Evolutionary conservation across 225 moss, liverwort and hornwort species (phyloP).

Genomic region (Sphagnum tenellum): DNA sequence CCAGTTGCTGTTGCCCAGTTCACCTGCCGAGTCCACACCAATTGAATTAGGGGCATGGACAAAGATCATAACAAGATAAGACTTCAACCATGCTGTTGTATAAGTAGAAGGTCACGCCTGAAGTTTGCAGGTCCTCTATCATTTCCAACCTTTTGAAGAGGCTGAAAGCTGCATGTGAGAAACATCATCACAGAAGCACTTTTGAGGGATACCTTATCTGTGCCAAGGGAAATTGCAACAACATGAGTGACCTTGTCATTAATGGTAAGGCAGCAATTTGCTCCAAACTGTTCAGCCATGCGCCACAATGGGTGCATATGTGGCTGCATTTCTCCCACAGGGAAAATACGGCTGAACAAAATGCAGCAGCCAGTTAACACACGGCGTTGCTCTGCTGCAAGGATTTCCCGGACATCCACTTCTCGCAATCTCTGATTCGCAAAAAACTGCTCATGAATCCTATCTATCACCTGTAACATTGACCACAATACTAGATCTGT

Average conservation of each 20-base stretch:
- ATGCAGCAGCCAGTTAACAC: slow-evolving; percentile 81
- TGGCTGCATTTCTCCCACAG: slow-evolving; percentile 84
- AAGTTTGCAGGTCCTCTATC: neutral
- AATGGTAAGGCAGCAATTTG: slow-evolving; percentile 68
- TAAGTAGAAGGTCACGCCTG: no score
- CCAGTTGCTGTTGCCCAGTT: slow-evolving; percentile 98
- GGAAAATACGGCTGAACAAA: slow-evolving; percentile 92
- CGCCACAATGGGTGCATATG: slow-evolving; percentile 91
- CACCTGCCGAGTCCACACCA: slow-evolving; percentile 52
- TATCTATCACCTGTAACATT: slow-evolving; percentile 73
- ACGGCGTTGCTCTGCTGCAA: slow-evolving; percentile 73
- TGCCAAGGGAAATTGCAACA: slow-evolving; percentile 95
- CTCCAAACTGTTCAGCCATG: slow-evolving; percentile 92
- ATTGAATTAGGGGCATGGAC: no score
- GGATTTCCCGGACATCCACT: slow-evolving; percentile 89
- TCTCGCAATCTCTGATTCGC: slow-evolving; percentile 68
- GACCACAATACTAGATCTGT: no score
- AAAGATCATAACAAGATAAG: no score
- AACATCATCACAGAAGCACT: slow-evolving; percentile 1
- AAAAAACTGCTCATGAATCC: slow-evolving; percentile 72
- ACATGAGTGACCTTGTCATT: slow-evolving; percentile 96
- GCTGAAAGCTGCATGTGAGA: neutral
- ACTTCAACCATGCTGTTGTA: no score
- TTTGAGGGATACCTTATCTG: slow-evolving; percentile 73
- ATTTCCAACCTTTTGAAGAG: neutral